Base-by-base conservation (phyloP, 2,329 filamentous ascomycete genomes). In the Conoideocrella luteorostrata region DNA sequence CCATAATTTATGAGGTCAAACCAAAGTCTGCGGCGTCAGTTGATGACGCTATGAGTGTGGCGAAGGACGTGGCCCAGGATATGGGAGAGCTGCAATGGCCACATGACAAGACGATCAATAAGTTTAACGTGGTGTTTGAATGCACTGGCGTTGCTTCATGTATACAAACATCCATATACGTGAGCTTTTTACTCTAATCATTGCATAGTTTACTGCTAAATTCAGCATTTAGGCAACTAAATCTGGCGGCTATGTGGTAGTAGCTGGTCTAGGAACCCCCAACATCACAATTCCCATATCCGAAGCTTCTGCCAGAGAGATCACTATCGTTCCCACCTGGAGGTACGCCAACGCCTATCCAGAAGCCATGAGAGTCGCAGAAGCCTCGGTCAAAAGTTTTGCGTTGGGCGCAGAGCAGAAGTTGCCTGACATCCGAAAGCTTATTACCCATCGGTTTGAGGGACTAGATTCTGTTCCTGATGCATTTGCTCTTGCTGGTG, bases 121-220 rank as follows among this genome's bases (percentile, higher is more conserved):
- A 87, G 56, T 75, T 86, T 0, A 75, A 79, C 40, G 77, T 78
- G 2, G 82, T 84, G 3, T 88, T 85, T 56, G 86, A 90, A 65
- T 89, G 85, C 58, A 90, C 86, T 0, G 86, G 86, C 7, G 85
- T 88, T 18, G 84, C 87, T 57, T 77, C 79, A 0, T 90, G 85
- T 54, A 71, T 88, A 53, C 86, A 90, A 60, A 78, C 80, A 5
- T 76, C 82, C 4, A 88, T 90, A 44, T 90, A 86, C 54, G 74
- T n/a, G n/a, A n/a, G n/a, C n/a, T n/a, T n/a, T n/a, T n/a, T n/a
- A n/a, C n/a, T n/a, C n/a, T n/a, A n/a, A n/a, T n/a, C n/a, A n/a
- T n/a, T n/a, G n/a, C n/a, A n/a, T n/a, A n/a, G n/a, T n/a, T n/a
- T n/a, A n/a, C n/a, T n/a, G n/a, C n/a, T n/a, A n/a, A n/a, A n/a